Conservation (phyloP, 192 early-diverging fungal genomes). For the Backusella westeae region DNA sequence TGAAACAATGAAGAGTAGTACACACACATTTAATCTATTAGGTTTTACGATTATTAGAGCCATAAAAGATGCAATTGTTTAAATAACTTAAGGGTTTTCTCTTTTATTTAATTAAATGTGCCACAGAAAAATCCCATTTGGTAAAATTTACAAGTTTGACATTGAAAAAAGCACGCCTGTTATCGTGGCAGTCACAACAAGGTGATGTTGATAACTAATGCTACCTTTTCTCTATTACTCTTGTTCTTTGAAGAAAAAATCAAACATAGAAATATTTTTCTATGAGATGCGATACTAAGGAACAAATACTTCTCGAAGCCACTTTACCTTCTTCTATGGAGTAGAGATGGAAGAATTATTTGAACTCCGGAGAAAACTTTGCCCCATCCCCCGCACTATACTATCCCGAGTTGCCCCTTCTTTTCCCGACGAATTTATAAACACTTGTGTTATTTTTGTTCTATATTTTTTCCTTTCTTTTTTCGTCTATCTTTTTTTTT, state of each 20-base stretch:
- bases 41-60: neutral
- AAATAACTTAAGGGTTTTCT: neutral
- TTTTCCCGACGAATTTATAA: conserved; percentile 8
- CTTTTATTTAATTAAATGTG: neutral
- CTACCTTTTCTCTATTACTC: neutral
- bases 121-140: neutral
- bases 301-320: neutral
- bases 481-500: conserved; percentile 21
- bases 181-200: neutral
- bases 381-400: neutral
- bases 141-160: conserved; percentile 8
- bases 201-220: neutral
- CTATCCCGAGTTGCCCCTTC: conserved; percentile 7
- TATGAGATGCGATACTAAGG: neutral
- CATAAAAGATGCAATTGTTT: neutral
- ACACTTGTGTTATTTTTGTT: neutral
- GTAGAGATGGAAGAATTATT: neutral
- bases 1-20: neutral
- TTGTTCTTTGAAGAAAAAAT: neutral
- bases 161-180: neutral
- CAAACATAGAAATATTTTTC: neutral
- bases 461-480: conserved; percentile 18
- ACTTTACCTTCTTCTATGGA: neutral
- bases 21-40: neutral
- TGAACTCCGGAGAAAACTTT: neutral